Conservation (phyloP, 2,329 filamentous ascomycete genomes). For the Colletotrichum neosansevieriae region DNA sequence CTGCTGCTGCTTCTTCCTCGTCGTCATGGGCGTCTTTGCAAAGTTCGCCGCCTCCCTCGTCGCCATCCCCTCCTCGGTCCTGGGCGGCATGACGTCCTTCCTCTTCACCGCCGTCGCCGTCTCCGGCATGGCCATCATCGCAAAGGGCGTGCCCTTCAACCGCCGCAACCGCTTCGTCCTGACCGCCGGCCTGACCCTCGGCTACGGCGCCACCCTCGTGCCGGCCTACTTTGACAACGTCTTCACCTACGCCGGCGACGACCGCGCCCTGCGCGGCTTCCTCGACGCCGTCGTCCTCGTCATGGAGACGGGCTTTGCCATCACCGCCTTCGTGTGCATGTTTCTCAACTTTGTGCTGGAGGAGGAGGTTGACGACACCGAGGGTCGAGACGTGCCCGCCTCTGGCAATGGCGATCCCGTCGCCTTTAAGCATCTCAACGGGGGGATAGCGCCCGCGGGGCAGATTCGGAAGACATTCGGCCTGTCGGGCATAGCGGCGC, state of each 20-base stretch:
- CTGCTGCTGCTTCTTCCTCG: constrained; percentile 79
- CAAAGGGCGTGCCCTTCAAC: constrained; percentile 77
- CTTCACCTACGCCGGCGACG: constrained; percentile 78
- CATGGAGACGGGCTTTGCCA: constrained; percentile 80
- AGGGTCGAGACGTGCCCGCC: constrained; percentile 26
- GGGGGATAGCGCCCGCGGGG: constrained; percentile 37
- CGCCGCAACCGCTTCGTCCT: constrained; percentile 86
- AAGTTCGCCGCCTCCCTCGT: constrained; percentile 86
- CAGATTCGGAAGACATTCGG: constrained; percentile 39
- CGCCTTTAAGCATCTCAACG: constrained; percentile 22
- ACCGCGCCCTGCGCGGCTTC: constrained; percentile 77
- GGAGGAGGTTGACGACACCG: constrained; percentile 78
- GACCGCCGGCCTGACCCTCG: constrained; percentile 78
- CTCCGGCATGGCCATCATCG: constrained; percentile 81
- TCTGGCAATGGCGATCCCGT: not conserved
- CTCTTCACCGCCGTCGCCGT: constrained; percentile 82
- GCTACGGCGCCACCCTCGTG: constrained; percentile 77
- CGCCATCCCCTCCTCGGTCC: constrained; percentile 75
- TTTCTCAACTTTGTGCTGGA: constrained; percentile 79
- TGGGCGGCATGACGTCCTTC: constrained; percentile 82
- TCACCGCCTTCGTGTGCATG: constrained; percentile 80
- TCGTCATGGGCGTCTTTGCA: constrained; percentile 85
- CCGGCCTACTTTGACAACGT: constrained; percentile 77
- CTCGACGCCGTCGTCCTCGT: constrained; percentile 79
- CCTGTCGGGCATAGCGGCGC: constrained; percentile 18